phyloP scores from a whole-genome alignment of 2,329 filamentous ascomycete genomes.

The Ascochyta clinopodiicola region DNA sequence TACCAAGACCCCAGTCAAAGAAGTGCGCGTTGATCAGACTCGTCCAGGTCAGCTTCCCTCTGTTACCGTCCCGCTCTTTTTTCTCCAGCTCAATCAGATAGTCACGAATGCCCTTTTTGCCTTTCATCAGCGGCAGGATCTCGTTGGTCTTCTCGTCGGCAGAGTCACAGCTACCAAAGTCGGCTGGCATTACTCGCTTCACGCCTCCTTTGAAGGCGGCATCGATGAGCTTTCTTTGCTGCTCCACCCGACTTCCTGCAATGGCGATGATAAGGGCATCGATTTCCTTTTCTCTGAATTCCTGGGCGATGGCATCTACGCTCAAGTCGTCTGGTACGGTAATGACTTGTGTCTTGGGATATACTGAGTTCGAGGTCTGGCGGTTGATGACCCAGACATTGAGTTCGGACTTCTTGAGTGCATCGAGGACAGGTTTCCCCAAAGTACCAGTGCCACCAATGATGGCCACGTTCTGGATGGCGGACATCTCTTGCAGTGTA shows the following conservation, averaged over 20 bases:
- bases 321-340: conserved; percentile 49
- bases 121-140: conserved; percentile 60
- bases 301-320: conserved; percentile 39
- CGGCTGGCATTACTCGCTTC: conserved; percentile 66
- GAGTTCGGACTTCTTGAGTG: conserved; percentile 41
- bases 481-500: conserved; percentile 22
- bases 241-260: conserved; percentile 52
- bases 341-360: conserved; percentile 53
- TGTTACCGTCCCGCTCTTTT: conserved; percentile 44
- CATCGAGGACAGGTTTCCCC: conserved; percentile 42
- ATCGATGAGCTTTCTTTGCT: conserved; percentile 62
- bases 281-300: conserved; percentile 54
- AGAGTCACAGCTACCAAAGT: conserved; percentile 60
- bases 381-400: conserved; percentile 45
- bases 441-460: conserved; percentile 50
- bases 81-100: conserved; percentile 58
- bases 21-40: conserved; percentile 65
- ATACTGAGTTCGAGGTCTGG: conserved; percentile 43
- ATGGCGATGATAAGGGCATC: conserved; percentile 59
- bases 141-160: conserved; percentile 49
- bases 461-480: conserved; percentile 49
- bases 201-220: conserved; percentile 66
- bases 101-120: conserved; percentile 54
- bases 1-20: conserved; percentile 65
- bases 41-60: conserved; percentile 63